Evolutionary conservation across 768 basidiomycete genomes (phyloP).

Genomic region (Tubosaeta sp.): DNA sequence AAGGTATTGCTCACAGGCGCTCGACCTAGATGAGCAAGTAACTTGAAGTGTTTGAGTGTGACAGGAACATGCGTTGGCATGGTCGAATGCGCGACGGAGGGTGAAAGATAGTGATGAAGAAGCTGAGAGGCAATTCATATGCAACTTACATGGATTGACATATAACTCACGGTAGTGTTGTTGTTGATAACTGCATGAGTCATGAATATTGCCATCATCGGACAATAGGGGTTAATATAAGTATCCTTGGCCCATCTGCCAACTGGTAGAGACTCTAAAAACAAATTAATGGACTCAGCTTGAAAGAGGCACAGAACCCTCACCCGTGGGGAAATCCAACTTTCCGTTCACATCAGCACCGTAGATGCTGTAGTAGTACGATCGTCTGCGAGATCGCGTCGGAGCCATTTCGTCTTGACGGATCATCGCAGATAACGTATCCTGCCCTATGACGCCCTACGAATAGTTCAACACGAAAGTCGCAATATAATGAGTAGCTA

Average conservation of each 20-base stretch:
- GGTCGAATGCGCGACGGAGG: slow-evolving; percentile 18
- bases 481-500: background rate
- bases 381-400: slow-evolving; percentile 52
- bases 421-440: slow-evolving; percentile 70
- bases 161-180: slow-evolving; percentile 34
- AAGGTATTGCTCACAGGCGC: slow-evolving; percentile 45
- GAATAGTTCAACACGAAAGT: slow-evolving; percentile 7
- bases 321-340: slow-evolving; percentile 58
- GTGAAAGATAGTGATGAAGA: slow-evolving; percentile 42
- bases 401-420: slow-evolving; percentile 66
- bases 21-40: slow-evolving; percentile 65
- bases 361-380: slow-evolving; percentile 42
- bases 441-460: slow-evolving; percentile 69
- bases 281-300: background rate
- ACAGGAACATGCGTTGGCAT: slow-evolving; percentile 50
- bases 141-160: background rate
- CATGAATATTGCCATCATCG: slow-evolving; percentile 63
- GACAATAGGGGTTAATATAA: slow-evolving; percentile 51
- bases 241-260: slow-evolving; percentile 59
- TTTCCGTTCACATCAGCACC: slow-evolving; percentile 43
- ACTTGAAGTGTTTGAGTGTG: slow-evolving; percentile 71
- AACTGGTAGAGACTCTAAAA: slow-evolving; percentile 51
- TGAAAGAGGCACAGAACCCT: background rate
- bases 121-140: slow-evolving; percentile 33
- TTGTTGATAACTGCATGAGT: slow-evolving; percentile 71